phyloP scores from a whole-genome alignment of 1,284 basidiomycete genomes.

The Agroathelia rolfsii region DNA sequence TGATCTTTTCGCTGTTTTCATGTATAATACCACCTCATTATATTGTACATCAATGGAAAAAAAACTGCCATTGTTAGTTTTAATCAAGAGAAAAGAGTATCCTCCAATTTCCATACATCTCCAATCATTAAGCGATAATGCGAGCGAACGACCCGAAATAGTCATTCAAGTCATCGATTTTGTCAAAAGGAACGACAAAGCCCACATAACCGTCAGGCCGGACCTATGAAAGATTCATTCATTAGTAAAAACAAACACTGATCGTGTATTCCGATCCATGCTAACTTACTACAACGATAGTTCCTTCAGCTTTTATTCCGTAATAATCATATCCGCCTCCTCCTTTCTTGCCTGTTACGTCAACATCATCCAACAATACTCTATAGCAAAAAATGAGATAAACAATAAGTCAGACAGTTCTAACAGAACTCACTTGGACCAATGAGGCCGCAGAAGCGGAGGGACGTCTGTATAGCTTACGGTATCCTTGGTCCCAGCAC shows the following conservation, averaged over 20 bases:
- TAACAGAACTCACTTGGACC: constrained; percentile 44
- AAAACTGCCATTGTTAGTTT: too few relatives aligned
- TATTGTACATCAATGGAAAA: too few relatives aligned
- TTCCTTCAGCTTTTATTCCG: constrained; percentile 34
- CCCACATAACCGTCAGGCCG: constrained; percentile 73
- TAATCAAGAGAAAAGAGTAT: too few relatives aligned
- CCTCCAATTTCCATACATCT: too few relatives aligned
- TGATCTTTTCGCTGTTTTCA: too few relatives aligned
- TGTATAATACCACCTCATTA: too few relatives aligned
- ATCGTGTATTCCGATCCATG: constrained; percentile 50
- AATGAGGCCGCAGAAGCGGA: constrained; percentile 44
- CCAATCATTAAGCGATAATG: too few relatives aligned
- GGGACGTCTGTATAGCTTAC: constrained; percentile 42
- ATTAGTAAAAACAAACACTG: constrained; percentile 21
- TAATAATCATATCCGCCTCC: constrained; percentile 36
- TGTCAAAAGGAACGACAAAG: constrained; percentile 39
- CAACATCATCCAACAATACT: constrained; percentile 26
- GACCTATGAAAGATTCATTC: constrained; percentile 35
- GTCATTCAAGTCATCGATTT: constrained; percentile 29
- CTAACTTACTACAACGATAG: constrained; percentile 42
- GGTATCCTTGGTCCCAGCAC: constrained; percentile 34
- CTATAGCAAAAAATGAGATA: constrained; percentile 10
- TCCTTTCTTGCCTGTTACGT: constrained; percentile 23
- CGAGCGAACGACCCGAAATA: constrained; percentile 48
- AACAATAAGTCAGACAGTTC: neutral